Evolutionary conservation across 2,329 filamentous ascomycete genomes (phyloP), one percentile per base, ranked within the genome.

Genomic region (Escovopsis sp.): DNA sequence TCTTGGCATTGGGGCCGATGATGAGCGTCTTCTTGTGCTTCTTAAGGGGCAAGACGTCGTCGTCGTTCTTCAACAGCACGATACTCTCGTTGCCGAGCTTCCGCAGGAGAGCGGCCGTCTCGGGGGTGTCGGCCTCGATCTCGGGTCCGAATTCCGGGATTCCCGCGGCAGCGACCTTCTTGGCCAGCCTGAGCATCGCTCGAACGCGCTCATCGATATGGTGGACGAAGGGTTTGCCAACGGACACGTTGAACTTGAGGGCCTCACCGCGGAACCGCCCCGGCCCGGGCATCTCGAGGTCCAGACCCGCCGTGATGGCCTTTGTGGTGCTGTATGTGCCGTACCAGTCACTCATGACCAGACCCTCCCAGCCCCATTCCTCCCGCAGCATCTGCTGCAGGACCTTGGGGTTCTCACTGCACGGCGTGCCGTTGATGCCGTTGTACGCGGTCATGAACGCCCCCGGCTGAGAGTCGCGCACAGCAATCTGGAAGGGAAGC

Each of bases 51-150:
- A 88, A 64, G 0, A 80, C 56, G 12, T 64, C 65, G 33, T 70
- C 69, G 11, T 84, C 71, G 49, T 88, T 88, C 62, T 86, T 85
- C 39, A 87, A 63, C 11, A 88, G 66, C 1, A 86, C 81, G 8
- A 85, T 77, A 4, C 77, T 77, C 54, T 86, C 80, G 4, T 76
- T 72, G 15, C 79, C 80, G 23, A 82, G 68, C 42, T 70, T 68
- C 15, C 83, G 70, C 19, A 85, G 70, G 38, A 86, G 64, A 12
- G 68, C 70, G 4, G 77, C 71, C 33, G 76, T 77, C 55, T 82
- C 72, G 0, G 72, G 67, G 0, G 73, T 80, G 53, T 85, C 66
- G 7, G 68, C 62, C 0, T 63, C 67, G 39, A 59, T 63, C 55
- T 80, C 75, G 0, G 67, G 63, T 0, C 70, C 73, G 18, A 68